Evolutionary conservation across 1,284 basidiomycete species (phyloP).

Genomic region (Pyrrhoderma lamaoense): DNA sequence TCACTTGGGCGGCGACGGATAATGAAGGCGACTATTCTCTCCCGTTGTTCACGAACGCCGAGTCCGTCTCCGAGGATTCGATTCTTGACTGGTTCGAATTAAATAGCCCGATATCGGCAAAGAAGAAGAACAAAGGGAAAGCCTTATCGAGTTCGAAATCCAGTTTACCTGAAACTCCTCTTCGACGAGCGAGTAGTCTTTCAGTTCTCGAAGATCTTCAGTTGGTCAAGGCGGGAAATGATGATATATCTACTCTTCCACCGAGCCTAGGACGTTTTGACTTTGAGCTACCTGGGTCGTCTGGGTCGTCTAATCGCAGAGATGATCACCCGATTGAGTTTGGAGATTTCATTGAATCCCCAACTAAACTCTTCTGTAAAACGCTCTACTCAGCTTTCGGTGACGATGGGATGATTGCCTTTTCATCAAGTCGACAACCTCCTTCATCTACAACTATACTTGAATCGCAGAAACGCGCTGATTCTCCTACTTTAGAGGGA

Average conservation of each 20-base stretch:
- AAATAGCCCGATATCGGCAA: slow-evolving; percentile 2
- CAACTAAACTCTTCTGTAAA: not conserved
- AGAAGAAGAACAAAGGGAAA: not conserved
- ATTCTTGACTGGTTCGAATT: slow-evolving; percentile 13
- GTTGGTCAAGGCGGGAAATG: not conserved
- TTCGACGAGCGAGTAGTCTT: slow-evolving; percentile 5
- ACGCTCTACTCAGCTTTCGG: not conserved
- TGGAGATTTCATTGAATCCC: slow-evolving; percentile 4
- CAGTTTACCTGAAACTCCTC: slow-evolving; percentile 14
- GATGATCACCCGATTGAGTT: slow-evolving; percentile 1
- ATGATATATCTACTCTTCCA: slow-evolving; percentile 2
- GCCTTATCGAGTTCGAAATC: not conserved
- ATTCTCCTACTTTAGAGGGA: not conserved
- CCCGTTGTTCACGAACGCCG: slow-evolving; percentile 7
- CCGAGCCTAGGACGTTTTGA: slow-evolving; percentile 12
- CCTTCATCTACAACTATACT: not conserved
- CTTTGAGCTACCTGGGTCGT: not conserved
- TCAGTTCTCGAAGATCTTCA: slow-evolving; percentile 4
- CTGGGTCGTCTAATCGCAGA: slow-evolving; percentile 4
- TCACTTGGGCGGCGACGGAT: no score
- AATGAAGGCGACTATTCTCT: slow-evolving; percentile 11
- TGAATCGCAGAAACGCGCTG: not conserved
- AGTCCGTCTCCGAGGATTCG: slow-evolving; percentile 5
- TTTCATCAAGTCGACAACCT: not conserved
- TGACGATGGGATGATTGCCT: not conserved